phyloP scores from a whole-genome alignment of 768 basidiomycete genomes.

The Lentinula sp. region DNA sequence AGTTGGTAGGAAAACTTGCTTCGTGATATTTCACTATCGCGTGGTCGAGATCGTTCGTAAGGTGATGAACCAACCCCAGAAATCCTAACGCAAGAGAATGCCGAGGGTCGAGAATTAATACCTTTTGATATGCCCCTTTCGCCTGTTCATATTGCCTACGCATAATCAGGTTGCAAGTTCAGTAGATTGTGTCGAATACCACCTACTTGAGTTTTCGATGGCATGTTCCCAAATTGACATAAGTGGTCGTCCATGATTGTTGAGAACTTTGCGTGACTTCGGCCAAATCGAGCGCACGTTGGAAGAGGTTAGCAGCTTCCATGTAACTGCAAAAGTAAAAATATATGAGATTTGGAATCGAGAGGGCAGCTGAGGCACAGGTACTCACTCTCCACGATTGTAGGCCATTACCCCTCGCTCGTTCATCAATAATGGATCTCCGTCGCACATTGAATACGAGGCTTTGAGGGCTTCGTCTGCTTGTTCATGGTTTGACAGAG shows the following conservation, averaged over 20 bases:
- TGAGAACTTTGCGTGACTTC: conserved; percentile 82
- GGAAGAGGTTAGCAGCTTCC: conserved; percentile 65
- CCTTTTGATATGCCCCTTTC: conserved; percentile 65
- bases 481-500: conserved; percentile 70
- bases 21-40: conserved; percentile 93
- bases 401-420: conserved; percentile 93
- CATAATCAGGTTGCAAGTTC: background rate
- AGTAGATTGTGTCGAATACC: background rate
- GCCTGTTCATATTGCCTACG: conserved; percentile 56
- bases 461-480: conserved; percentile 89
- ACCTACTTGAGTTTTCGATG: conserved; percentile 74
- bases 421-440: conserved; percentile 86
- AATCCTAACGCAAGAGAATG: conserved; percentile 78
- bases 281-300: conserved; percentile 73
- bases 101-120: conserved; percentile 83
- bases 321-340: conserved; percentile 48
- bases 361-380: background rate
- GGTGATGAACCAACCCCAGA: conserved; percentile 84
- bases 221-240: conserved; percentile 89
- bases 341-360: background rate
- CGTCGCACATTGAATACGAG: conserved; percentile 73
- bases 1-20: conserved; percentile 34
- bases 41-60: conserved; percentile 63
- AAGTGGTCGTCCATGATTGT: conserved; percentile 83
- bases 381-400: conserved; percentile 72